Evolutionary conservation across 306 rosid genomes (phyloP).

Genomic region (Rosa chinensis): DNA sequence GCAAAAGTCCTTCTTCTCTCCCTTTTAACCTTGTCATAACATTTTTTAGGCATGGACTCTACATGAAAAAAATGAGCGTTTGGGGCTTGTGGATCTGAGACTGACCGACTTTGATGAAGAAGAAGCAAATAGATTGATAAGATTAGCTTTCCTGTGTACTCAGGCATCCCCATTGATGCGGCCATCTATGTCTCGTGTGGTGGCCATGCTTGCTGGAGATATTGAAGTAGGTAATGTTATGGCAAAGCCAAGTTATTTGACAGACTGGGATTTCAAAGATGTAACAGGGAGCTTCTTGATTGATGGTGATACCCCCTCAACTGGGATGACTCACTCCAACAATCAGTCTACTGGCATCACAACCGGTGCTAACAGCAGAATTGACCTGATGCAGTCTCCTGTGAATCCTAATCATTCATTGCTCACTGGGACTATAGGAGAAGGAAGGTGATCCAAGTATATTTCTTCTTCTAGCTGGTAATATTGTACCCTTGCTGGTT

Average conservation of each 20-base stretch:
- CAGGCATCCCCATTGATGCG: conserved; percentile 26
- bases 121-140: conserved; percentile 20
- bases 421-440: conserved; percentile 10
- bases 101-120: conserved; percentile 11
- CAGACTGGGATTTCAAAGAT: conserved; percentile 26
- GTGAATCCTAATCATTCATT: not conserved
- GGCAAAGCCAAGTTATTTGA: conserved; percentile 31
- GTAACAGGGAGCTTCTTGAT: conserved; percentile 15
- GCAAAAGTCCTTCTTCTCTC: not conserved
- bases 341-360: not conserved
- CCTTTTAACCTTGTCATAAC: not conserved
- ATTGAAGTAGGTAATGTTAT: conserved; percentile 12
- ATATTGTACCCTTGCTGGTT: no score
- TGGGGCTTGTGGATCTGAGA: conserved; percentile 24
- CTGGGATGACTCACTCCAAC: not conserved
- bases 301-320: not conserved
- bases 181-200: conserved; percentile 34
- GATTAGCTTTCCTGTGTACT: conserved; percentile 26
- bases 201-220: conserved; percentile 29
- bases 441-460: conserved; percentile 17
- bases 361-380: not conserved
- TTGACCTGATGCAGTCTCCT: conserved; percentile 15
- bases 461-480: no score
- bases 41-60: conserved; percentile 24
- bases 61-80: conserved; percentile 15